phyloP scores from a whole-genome alignment of 306 rosid species.

The Cucumis cinereus region DNA sequence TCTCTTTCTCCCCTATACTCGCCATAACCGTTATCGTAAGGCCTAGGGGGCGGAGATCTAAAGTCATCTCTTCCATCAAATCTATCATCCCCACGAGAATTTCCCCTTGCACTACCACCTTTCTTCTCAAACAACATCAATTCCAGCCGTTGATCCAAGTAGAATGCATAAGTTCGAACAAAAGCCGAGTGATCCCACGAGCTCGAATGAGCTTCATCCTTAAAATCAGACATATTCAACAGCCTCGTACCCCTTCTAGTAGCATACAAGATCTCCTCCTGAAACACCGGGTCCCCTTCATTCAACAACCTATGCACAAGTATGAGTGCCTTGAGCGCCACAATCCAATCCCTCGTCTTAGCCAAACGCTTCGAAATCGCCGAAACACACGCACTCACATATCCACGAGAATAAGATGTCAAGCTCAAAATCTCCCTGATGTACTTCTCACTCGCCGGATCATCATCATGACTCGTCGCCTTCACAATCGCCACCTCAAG shows the following conservation, averaged over 20 bases:
- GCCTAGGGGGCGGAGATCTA: slow-evolving; percentile 67
- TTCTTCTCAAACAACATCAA: slow-evolving; percentile 53
- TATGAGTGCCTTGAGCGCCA: slow-evolving; percentile 67
- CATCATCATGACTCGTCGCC: slow-evolving; percentile 91
- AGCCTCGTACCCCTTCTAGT: slow-evolving; percentile 87
- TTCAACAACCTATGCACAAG: slow-evolving; percentile 70
- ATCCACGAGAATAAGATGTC: slow-evolving; percentile 67
- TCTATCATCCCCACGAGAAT: slow-evolving; percentile 29
- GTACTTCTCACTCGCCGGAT: slow-evolving; percentile 85
- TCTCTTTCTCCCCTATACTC: slow-evolving; percentile 40
- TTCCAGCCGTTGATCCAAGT: slow-evolving; percentile 82
- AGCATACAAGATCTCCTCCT: slow-evolving; percentile 81
- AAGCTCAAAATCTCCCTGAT: slow-evolving; percentile 58
- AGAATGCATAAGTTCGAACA: slow-evolving; percentile 78
- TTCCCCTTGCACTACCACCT: slow-evolving; percentile 9
- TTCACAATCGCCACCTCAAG: slow-evolving; percentile 92
- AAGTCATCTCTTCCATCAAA: slow-evolving; percentile 49
- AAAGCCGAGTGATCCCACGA: slow-evolving; percentile 97
- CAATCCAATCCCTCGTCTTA: slow-evolving; percentile 97
- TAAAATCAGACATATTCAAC: slow-evolving; percentile 73
- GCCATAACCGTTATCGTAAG: slow-evolving; percentile 51
- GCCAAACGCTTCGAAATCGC: slow-evolving; percentile 76
- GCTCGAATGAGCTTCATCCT: slow-evolving; percentile 93
- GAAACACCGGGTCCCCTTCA: slow-evolving; percentile 66
- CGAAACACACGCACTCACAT: slow-evolving; percentile 59